phyloP scores from a whole-genome alignment of 768 basidiomycete genomes.

The Imleria badia region DNA sequence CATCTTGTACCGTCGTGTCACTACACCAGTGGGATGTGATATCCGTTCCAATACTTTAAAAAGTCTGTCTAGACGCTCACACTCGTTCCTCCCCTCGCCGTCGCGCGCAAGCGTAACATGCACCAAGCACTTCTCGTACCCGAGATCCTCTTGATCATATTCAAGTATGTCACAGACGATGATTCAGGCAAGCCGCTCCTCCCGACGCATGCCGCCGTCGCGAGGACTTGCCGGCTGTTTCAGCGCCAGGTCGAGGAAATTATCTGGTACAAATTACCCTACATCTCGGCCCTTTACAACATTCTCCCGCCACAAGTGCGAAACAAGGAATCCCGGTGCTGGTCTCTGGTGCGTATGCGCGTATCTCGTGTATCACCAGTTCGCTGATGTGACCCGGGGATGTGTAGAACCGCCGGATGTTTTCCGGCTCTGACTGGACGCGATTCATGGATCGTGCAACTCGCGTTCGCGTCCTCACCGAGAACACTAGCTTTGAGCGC shows the following conservation, averaged over 20 bases:
- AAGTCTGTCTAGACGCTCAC: constrained; percentile 3
- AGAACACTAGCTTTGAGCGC: background rate
- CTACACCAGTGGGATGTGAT: background rate
- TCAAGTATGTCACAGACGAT: constrained; percentile 18
- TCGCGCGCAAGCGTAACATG: constrained; percentile 6
- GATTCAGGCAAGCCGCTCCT: constrained; percentile 13
- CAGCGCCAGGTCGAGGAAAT: constrained; percentile 19
- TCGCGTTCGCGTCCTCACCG: constrained; percentile 15
- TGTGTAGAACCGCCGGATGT: constrained; percentile 16
- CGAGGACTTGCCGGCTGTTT: constrained; percentile 28
- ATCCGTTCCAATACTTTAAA: background rate
- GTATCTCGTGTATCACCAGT: background rate
- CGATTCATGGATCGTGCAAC: constrained; percentile 18
- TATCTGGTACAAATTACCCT: constrained; percentile 20
- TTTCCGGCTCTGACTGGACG: constrained; percentile 19
- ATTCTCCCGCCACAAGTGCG: constrained; percentile 19
- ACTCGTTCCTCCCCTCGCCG: constrained; percentile 1
- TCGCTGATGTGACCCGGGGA: background rate
- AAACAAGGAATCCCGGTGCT: constrained; percentile 7
- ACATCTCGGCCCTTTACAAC: constrained; percentile 12
- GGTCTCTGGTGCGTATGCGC: constrained; percentile 21
- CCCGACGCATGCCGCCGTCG: constrained; percentile 23
- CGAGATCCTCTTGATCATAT: constrained; percentile 24
- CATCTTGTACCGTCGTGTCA: background rate
- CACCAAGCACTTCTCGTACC: constrained; percentile 19